Base-by-base conservation (phyloP, 1,284 basidiomycete genomes). In the Malassezia vespertilionis region DNA sequence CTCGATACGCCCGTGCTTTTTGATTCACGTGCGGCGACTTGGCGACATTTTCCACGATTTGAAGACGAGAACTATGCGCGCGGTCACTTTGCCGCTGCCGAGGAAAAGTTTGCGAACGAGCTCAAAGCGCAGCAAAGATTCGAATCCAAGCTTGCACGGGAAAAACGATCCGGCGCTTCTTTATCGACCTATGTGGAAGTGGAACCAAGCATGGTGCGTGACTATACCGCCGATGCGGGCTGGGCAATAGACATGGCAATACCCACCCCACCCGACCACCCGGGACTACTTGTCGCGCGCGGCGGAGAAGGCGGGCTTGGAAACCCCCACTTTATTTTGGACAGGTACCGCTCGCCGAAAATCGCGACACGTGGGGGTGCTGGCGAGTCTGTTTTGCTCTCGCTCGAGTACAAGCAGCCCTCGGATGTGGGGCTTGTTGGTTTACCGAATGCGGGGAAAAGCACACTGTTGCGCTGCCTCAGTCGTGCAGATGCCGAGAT, bases 381-480 rank as follows among this genome's bases (percentile, higher is more conserved):
- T 4, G 91, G 91, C 6, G 83, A 90, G 57, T 79, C 81, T 7
- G 73, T 90, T 52, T 83, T 83, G 1, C 77, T 97, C 18, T 78
- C 81, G 30, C 77, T 99, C n/a, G 91, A 95, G 71, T 82, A 97
- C 58, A 96, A 97, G 71, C 78, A 90, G 5, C 76, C 91, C 2
- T 88, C 90, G 0, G 91, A 99, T 69, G 78, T 97, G 18, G 93
- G 89, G 0, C 75, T 99, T 10, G 90, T 99, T 3, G 93, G 91
- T 0, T 81, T 95, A 72, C 93, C 93, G 1, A 99, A 97, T 61
- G 88, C 86, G 0, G 78, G 78, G 15, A 79, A 78, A 60, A 75
- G 72, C 33, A 97, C 91, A 0, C 75, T 99, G 15, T 75, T 97
- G 3, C 82, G 86, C 11, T 86, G 88, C 0, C 74, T 97, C 15